Evolutionary conservation across 352 stramenopile species (phyloP).

Genomic region (Phytophthora megakarya): DNA sequence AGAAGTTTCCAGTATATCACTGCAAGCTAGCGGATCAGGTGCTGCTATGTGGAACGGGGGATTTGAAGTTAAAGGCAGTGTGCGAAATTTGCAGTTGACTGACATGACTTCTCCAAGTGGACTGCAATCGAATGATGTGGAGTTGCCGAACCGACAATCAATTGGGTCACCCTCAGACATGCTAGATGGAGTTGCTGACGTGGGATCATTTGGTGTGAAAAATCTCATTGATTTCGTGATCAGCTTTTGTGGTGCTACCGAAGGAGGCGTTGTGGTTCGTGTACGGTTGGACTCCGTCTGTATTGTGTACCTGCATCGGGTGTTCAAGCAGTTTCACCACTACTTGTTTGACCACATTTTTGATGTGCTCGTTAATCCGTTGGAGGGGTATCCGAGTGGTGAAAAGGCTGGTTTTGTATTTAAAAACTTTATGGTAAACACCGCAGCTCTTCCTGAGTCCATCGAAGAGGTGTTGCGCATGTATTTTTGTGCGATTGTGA

Average conservation of each 20-base stretch:
- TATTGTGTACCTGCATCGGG: conserved; percentile 81
- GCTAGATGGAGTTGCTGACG: conserved; percentile 40
- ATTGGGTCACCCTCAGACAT: conserved; percentile 70
- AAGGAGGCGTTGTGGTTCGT: conserved; percentile 36
- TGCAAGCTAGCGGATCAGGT: conserved; percentile 33
- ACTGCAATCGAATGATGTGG: conserved; percentile 31
- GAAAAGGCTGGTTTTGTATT: conserved; percentile 41
- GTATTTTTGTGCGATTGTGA: conserved; percentile 39
- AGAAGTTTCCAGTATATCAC: conserved; percentile 39
- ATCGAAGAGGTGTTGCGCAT: conserved; percentile 41
- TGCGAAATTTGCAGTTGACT: conserved; percentile 74
- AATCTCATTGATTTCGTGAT: conserved; percentile 77
- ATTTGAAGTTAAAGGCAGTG: conserved; percentile 61
- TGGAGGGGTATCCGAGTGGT: conserved; percentile 36
- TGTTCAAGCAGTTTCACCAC: conserved; percentile 88
- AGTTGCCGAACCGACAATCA: conserved; percentile 69
- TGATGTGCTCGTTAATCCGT: conserved; percentile 27
- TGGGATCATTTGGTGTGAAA: conserved; percentile 55
- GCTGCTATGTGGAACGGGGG: conserved; percentile 13
- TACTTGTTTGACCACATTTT: conserved; percentile 69
- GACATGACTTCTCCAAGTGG: conserved; percentile 60
- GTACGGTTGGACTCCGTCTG: conserved; percentile 81
- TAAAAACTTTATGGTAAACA: conserved; percentile 41
- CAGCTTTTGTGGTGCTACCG: conserved; percentile 17
- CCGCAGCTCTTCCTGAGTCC: conserved; percentile 41